Evolutionary conservation across 2,329 filamentous ascomycete genomes (phyloP), one percentile per base, ranked within the genome.

Genomic region (Claviceps citrina): DNA sequence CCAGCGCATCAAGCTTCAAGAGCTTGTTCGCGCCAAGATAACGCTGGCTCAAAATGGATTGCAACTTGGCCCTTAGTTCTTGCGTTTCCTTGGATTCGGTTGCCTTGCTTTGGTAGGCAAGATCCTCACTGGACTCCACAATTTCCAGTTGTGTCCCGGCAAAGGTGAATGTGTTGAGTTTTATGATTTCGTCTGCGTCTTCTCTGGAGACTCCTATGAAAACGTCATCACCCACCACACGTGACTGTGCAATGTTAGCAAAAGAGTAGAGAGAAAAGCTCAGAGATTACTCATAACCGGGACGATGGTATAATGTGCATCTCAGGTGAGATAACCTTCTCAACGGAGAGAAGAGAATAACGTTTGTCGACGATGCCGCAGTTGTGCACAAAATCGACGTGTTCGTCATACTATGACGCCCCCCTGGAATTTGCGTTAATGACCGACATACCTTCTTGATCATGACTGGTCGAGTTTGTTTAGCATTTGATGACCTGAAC

Each of bases 1-100:
- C 78, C 8, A 96, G 73, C 1, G 71, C 67, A n/a, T 84, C 86
- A 8, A 98, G 73, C 54, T 93, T 78, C 30, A 96, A 71, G 1
- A 95, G 65, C 59, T 93, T 94, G 39, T 67, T 66, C 6, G 68
- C 67, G 13, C 70, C 61, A 44, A 82, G 67, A 61, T 94, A 96
- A 36, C 91, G 79, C 40, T 73, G 71, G 40, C 71, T 71, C 12
- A 98, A 69, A 46, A 95, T 78, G 13, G 64, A 62, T 47, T 76
- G 75, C 43, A 95, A 71, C 48, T 78, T 76, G 19, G 72, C 65
- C 55, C 78, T 79, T n/a, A 76, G 70, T 47, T 81, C 73, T 37
- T 72, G 63, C 3, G 75, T 67, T 33, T 63, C 62, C 28, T 64
- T 60, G 15, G 71, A 75, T 30, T 71, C 60, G 6, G 66, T 64